A percentile compares a stretch with the other conserved stretches of the same genome.
phyloP scores from a whole-genome alignment of 768 basidiomycete species.

The Suillus placidus region DNA sequence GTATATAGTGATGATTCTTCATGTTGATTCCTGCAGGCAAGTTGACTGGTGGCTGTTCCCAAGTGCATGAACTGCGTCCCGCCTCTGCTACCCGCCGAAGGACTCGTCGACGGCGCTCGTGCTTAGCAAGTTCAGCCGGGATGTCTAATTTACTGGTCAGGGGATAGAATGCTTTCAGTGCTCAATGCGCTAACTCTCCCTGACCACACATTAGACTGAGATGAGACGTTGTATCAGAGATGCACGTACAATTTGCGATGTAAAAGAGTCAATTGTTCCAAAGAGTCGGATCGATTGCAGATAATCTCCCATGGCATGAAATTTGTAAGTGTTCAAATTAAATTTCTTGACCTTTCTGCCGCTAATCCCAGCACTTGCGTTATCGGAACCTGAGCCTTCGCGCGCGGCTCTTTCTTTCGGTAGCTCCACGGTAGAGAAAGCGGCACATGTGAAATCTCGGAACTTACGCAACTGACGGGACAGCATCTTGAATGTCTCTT shows the following conservation, averaged over 20 bases:
- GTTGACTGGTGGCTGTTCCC: not conserved
- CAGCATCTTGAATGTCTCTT: slow-evolving; percentile 2
- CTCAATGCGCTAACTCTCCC: not conserved
- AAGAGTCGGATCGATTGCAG: slow-evolving; percentile 19
- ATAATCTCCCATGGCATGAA: slow-evolving; percentile 32
- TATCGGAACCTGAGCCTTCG: not conserved
- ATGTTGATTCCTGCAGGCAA: not conserved
- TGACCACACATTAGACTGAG: too few relatives aligned
- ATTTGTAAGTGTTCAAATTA: slow-evolving; percentile 33
- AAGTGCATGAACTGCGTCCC: not conserved
- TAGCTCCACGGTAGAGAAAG: slow-evolving; percentile 36
- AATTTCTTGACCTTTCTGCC: slow-evolving; percentile 12
- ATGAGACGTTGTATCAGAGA: too few relatives aligned
- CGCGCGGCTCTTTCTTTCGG: slow-evolving; percentile 41
- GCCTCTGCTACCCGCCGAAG: not conserved
- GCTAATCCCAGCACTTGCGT: slow-evolving; percentile 6
- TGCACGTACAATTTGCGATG: slow-evolving; percentile 22
- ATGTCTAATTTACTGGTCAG: not conserved
- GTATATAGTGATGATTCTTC: not conserved
- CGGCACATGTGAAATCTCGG: slow-evolving; percentile 23
- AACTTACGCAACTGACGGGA: slow-evolving; percentile 37
- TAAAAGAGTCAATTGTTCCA: slow-evolving; percentile 30
- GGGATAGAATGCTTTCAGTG: not conserved
- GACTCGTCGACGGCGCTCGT: not conserved
- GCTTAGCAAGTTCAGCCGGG: not conserved